These are phyloP conservation scores for Daldinia sp. DNA, from an alignment of 2,329 filamentous ascomycete genomes.

Conservation along the genomic window DNA sequence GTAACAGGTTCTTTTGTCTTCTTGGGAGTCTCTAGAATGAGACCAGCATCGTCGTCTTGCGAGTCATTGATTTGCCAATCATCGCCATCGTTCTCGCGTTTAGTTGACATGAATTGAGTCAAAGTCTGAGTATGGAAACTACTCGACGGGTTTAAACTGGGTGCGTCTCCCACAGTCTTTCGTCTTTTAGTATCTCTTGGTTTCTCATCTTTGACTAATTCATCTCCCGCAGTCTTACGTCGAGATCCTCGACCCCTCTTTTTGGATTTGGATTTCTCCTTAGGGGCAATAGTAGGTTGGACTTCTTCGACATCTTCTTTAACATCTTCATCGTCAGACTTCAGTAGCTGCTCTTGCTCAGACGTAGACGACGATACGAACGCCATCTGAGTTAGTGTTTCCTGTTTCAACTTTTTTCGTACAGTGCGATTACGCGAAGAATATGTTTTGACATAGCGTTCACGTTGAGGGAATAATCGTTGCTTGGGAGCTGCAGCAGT, in stretches of 20 bases:
- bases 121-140: slow-evolving; percentile 53
- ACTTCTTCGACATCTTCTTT: slow-evolving; percentile 32
- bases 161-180: slow-evolving; percentile 50
- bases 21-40: slow-evolving; percentile 48
- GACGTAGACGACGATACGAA: slow-evolving; percentile 45
- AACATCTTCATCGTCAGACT: slow-evolving; percentile 34
- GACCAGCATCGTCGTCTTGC: slow-evolving; percentile 43
- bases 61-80: slow-evolving; percentile 48
- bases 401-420: slow-evolving; percentile 40
- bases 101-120: slow-evolving; percentile 46
- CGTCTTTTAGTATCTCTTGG: slow-evolving; percentile 47
- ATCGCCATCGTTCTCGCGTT: slow-evolving; percentile 34
- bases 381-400: slow-evolving; percentile 51
- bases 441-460: slow-evolving; percentile 46
- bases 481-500: slow-evolving; percentile 47
- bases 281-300: slow-evolving; percentile 10
- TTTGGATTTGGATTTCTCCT: slow-evolving; percentile 30
- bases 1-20: slow-evolving; percentile 31
- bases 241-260: slow-evolving; percentile 41
- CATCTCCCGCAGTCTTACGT: slow-evolving; percentile 50
- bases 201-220: slow-evolving; percentile 38
- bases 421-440: slow-evolving; percentile 31
- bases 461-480: slow-evolving; percentile 45
- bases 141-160: slow-evolving; percentile 42
- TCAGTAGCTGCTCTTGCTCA: slow-evolving; percentile 37